phyloP scores from a whole-genome alignment of 345 rosid genomes.

The Sisymbrium altissimum region DNA sequence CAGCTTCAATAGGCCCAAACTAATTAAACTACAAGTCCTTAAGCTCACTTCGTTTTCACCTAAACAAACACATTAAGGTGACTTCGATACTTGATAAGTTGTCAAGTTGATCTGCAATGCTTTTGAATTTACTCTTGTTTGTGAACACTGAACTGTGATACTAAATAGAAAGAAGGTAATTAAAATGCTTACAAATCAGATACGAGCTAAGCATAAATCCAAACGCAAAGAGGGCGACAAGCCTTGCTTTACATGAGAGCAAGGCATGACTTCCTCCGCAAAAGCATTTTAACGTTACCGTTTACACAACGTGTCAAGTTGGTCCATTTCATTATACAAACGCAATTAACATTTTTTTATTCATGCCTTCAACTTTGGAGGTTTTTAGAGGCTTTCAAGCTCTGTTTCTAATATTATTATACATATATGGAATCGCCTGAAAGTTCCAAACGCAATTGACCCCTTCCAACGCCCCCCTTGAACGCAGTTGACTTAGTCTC shows the following conservation, averaged over 20 bases:
- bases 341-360: not conserved
- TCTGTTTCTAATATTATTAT: not conserved
- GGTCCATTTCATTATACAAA: not conserved
- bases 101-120: not conserved
- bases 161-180: not conserved
- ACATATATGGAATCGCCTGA: not conserved
- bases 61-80: too few species aligned
- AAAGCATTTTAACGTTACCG: not conserved
- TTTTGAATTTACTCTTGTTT: not conserved
- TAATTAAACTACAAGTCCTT: too few species aligned
- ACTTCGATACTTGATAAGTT: not conserved
- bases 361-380: not conserved
- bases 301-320: not conserved
- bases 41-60: too few species aligned
- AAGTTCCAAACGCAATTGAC: not conserved
- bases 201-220: not conserved
- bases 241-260: not conserved
- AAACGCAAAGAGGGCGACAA: not conserved
- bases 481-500: constrained; percentile 34
- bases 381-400: not conserved
- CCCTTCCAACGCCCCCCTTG: not conserved
- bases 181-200: not conserved
- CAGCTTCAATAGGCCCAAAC: not conserved
- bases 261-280: not conserved
- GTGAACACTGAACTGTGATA: too few species aligned